A percentile compares a stretch with the other conserved stretches of the same genome.
Conservation (phyloP, 1,284 basidiomycete genomes). For the Cryptococcus jaspeensis region DNA sequence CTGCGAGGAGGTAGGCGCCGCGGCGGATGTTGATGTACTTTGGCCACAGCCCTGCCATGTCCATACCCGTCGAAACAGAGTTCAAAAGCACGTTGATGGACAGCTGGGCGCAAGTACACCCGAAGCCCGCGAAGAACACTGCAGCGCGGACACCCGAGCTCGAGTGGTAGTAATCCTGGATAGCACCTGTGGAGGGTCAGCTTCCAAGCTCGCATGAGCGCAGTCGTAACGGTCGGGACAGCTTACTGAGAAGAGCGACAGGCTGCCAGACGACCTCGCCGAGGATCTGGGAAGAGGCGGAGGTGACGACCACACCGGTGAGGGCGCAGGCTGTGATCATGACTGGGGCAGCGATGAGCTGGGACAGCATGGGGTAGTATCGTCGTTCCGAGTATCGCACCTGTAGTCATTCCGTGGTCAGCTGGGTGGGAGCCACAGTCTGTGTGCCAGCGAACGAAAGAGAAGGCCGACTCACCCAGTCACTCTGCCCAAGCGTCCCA, state of each 20-base stretch:
- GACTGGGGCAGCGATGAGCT: constrained; percentile 28
- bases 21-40: constrained; percentile 52
- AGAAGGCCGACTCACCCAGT: constrained; percentile 20
- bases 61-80: constrained; percentile 31
- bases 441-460: no score
- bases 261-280: constrained; percentile 32
- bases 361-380: constrained; percentile 23
- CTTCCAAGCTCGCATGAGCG: background rate
- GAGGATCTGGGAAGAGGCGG: constrained; percentile 20
- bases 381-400: constrained; percentile 32
- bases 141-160: constrained; percentile 30
- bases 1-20: constrained; percentile 39
- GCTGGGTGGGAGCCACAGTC: background rate
- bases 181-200: constrained; percentile 7
- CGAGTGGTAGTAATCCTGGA: constrained; percentile 31
- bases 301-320: constrained; percentile 35
- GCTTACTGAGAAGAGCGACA: constrained; percentile 21
- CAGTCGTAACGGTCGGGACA: no score
- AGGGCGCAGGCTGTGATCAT: constrained; percentile 30
- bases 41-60: constrained; percentile 29
- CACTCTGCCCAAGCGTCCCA: constrained; percentile 34
- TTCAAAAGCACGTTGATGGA: constrained; percentile 24
- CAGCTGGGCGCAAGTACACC: constrained; percentile 22
- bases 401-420: background rate
- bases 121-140: constrained; percentile 31